phyloP scores from a whole-genome alignment of 2,329 filamentous ascomycete genomes.

The Aspergillus sp. region DNA sequence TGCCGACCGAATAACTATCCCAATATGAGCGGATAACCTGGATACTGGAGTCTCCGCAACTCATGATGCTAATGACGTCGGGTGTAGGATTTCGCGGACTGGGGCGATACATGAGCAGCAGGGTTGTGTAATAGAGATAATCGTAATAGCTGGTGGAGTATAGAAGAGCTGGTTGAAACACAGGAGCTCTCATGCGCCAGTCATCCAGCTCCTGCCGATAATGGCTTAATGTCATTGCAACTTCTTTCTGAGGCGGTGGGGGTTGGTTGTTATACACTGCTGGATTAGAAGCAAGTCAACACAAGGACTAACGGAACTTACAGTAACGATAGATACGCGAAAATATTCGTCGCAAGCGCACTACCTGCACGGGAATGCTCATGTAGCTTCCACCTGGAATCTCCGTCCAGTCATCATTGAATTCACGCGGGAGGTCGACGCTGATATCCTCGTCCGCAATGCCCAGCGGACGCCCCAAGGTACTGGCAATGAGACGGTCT shows the following conservation, averaged over 20 bases:
- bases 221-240: slow-evolving; percentile 20
- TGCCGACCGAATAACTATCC: slow-evolving; percentile 35
- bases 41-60: slow-evolving; percentile 35
- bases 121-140: slow-evolving; percentile 35
- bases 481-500: slow-evolving; percentile 36
- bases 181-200: slow-evolving; percentile 32
- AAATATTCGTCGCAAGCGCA: slow-evolving; percentile 32
- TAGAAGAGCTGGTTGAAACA: slow-evolving; percentile 31
- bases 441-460: slow-evolving; percentile 40
- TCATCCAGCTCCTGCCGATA: slow-evolving; percentile 35
- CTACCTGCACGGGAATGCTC: slow-evolving; percentile 35
- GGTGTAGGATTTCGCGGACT: slow-evolving; percentile 33
- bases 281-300: slow-evolving; percentile 1
- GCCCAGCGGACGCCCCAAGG: slow-evolving; percentile 34
- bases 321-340: slow-evolving; percentile 35
- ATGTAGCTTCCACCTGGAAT: slow-evolving; percentile 30
- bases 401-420: slow-evolving; percentile 36
- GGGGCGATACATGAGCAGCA: slow-evolving; percentile 35
- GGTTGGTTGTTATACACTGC: slow-evolving; percentile 34
- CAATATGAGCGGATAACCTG: slow-evolving; percentile 36
- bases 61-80: slow-evolving; percentile 30
- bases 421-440: slow-evolving; percentile 31
- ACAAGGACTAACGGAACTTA: slow-evolving; percentile 12
- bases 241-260: slow-evolving; percentile 21
- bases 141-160: slow-evolving; percentile 39